Evolutionary conservation across 2,329 filamentous ascomycete species (phyloP).

Genomic region (Fusarium verrucosum): DNA sequence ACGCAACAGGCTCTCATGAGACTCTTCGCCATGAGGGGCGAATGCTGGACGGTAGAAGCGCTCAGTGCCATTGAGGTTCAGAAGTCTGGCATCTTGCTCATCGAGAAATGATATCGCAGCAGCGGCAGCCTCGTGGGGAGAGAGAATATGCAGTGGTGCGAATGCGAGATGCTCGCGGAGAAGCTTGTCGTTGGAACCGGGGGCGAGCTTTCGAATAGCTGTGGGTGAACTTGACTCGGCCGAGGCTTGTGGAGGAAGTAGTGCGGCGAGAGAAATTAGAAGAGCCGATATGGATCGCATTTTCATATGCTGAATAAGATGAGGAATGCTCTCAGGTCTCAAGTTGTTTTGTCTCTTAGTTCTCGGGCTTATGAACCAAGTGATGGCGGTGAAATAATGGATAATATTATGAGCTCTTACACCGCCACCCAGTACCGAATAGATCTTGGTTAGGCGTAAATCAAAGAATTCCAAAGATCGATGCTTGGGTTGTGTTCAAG

Average conservation of each 20-base stretch:
- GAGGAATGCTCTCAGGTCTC: background rate
- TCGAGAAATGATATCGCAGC: constrained; percentile 46
- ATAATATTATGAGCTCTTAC: constrained; percentile 7
- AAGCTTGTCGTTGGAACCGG: constrained; percentile 78
- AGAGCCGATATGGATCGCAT: constrained; percentile 55
- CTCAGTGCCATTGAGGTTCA: constrained; percentile 27
- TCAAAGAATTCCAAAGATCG: background rate
- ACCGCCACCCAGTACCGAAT: constrained; percentile 19
- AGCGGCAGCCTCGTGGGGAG: constrained; percentile 45
- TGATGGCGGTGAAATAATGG: constrained; percentile 19
- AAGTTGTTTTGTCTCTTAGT: background rate
- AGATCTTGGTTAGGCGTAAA: constrained; percentile 5
- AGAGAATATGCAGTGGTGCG: constrained; percentile 42
- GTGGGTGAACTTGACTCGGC: constrained; percentile 58
- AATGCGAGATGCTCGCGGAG: constrained; percentile 72
- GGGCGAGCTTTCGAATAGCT: constrained; percentile 76
- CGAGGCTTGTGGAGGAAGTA: constrained; percentile 52
- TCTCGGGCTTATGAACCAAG: background rate
- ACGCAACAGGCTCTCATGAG: constrained; percentile 47
- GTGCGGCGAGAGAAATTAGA: constrained; percentile 57
- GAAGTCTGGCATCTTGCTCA: constrained; percentile 40
- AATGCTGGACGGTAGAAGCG: constrained; percentile 60
- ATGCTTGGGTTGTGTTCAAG: background rate
- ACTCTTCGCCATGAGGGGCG: constrained; percentile 55
- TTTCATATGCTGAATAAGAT: constrained; percentile 2